Conservation (phyloP, 2,329 filamentous ascomycete genomes). For the Aspergillus phoenicis region DNA sequence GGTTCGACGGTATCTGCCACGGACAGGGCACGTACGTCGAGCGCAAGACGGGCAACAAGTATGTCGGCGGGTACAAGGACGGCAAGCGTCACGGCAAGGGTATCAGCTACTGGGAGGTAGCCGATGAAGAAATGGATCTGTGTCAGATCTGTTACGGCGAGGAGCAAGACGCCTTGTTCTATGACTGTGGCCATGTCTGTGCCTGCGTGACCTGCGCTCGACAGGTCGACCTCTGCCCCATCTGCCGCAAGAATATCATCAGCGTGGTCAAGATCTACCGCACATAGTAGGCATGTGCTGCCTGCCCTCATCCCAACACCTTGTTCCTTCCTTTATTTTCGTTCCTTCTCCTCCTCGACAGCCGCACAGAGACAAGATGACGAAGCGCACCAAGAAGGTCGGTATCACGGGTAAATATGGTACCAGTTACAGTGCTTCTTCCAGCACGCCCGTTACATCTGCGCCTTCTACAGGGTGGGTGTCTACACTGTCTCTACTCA, state of each 20-base stretch:
- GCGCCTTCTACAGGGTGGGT: slow-evolving; percentile 83
- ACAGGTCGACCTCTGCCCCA: slow-evolving; percentile 61
- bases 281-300: slow-evolving; percentile 30
- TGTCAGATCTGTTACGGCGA: slow-evolving; percentile 67
- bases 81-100: slow-evolving; percentile 64
- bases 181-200: slow-evolving; percentile 65
- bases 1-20: slow-evolving; percentile 51
- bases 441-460: slow-evolving; percentile 96
- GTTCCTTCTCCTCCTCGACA: no score
- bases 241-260: slow-evolving; percentile 61
- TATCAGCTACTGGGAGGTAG: slow-evolving; percentile 64
- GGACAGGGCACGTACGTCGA: slow-evolving; percentile 62
- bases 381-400: slow-evolving; percentile 97
- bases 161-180: slow-evolving; percentile 62
- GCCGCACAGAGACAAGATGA: slow-evolving; percentile 64
- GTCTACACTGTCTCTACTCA: no score
- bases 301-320: no score
- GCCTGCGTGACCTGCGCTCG: slow-evolving; percentile 62
- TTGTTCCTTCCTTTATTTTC: no score
- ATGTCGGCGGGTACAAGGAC: slow-evolving; percentile 62
- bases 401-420: slow-evolving; percentile 99
- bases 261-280: slow-evolving; percentile 61
- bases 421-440: slow-evolving; percentile 98
- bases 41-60: slow-evolving; percentile 60
- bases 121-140: slow-evolving; percentile 61